A percentile compares a stretch with the other conserved stretches of the same genome.
These are phyloP conservation scores for Penicillium goetzii DNA, from an alignment of 495 filamentous ascomycete species.

Conservation along the genomic window DNA sequence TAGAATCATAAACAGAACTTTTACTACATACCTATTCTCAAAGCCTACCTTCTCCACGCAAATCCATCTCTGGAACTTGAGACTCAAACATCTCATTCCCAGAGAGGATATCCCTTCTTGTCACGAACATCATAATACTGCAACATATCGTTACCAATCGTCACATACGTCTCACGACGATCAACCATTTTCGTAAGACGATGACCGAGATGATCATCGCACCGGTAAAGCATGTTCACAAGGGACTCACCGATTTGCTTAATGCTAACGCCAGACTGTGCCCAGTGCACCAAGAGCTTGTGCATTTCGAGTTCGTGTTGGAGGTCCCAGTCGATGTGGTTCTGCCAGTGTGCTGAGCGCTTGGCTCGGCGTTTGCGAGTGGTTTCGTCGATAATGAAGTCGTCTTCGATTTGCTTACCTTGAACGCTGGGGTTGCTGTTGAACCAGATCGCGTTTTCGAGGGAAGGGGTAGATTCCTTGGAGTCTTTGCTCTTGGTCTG, in stretches of 20 bases:
- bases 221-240: not conserved
- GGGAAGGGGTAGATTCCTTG: no score
- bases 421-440: not conserved
- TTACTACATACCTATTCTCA: not conserved
- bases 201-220: not conserved
- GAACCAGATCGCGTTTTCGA: not conserved
- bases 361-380: not conserved
- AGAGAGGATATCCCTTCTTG: not conserved
- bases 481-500: not conserved
- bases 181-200: not conserved
- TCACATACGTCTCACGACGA: not conserved
- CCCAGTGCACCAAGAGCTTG: not conserved
- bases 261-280: not conserved
- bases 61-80: not conserved
- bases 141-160: not conserved
- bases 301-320: not conserved
- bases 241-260: not conserved
- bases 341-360: not conserved
- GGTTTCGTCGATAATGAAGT: not conserved
- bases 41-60: no score
- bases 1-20: not conserved
- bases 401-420: not conserved
- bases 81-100: not conserved
- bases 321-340: not conserved
- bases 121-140: slow-evolving; percentile 1